phyloP scores from a whole-genome alignment of 2,329 filamentous ascomycete genomes.

The Scedosporium aurantiacum region DNA sequence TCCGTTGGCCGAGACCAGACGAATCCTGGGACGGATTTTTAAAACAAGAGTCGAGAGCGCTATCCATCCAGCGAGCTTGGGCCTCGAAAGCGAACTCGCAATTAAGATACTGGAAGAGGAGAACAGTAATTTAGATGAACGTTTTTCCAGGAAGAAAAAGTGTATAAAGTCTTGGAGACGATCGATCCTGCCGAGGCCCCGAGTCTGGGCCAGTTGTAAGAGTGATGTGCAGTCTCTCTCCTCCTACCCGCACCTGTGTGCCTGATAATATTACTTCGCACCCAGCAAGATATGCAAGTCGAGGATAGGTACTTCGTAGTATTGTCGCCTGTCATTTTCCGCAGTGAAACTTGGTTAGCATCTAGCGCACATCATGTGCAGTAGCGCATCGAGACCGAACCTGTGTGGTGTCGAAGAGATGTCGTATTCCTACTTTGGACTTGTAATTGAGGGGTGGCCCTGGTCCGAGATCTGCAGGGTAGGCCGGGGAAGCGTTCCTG shows the following conservation, averaged over 20 bases:
- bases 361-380: not conserved
- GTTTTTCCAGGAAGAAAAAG: not conserved
- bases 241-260: not conserved
- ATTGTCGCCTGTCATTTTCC: not conserved
- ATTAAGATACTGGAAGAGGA: no score
- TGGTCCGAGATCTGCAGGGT: not conserved
- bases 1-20: not conserved
- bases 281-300: not conserved
- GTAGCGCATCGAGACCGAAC: not conserved
- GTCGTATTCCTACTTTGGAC: no score
- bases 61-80: no score
- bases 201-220: not conserved
- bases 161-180: not conserved
- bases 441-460: no score
- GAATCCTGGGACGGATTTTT: not conserved
- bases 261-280: not conserved
- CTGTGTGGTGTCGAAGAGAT: no score
- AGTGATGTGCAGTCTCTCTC: no score
- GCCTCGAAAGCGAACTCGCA: no score
- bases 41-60: not conserved
- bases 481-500: not conserved
- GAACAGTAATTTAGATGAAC: no score
- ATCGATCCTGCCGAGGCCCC: not conserved
- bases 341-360: not conserved
- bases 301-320: no score